Conservation (phyloP, 2,329 filamentous ascomycete genomes). For the Pestalotiopsis sp. region DNA sequence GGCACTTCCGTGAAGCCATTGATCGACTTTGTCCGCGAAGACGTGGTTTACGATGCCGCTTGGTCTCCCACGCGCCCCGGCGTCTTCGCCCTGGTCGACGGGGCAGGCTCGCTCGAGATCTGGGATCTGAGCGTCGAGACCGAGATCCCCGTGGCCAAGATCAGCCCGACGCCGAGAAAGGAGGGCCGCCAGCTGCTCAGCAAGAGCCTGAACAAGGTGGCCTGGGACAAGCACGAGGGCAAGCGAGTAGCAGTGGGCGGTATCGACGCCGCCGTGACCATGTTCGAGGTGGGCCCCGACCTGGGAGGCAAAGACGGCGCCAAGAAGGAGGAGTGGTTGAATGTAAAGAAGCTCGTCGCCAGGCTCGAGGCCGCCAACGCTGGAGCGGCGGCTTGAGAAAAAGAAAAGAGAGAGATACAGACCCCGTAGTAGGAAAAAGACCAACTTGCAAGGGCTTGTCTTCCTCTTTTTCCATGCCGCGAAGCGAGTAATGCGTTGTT, state of each 20-base stretch:
- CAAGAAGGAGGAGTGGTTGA: slow-evolving; percentile 88
- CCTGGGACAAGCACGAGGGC: slow-evolving; percentile 91
- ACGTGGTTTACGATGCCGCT: slow-evolving; percentile 92
- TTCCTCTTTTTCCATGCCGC: not conserved
- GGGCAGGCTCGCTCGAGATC: slow-evolving; percentile 86
- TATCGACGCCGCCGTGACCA: slow-evolving; percentile 84
- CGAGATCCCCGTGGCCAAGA: slow-evolving; percentile 85
- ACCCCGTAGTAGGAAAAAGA: not conserved
- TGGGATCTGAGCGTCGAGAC: slow-evolving; percentile 95
- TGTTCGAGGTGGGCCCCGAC: slow-evolving; percentile 88
- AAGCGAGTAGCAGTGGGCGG: slow-evolving; percentile 87
- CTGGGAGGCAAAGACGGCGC: slow-evolving; percentile 83
- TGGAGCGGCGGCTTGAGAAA: slow-evolving; percentile 42
- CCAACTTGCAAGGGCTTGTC: too few species aligned
- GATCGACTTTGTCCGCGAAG: slow-evolving; percentile 89
- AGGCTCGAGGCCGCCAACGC: slow-evolving; percentile 68
- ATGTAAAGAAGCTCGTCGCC: slow-evolving; percentile 85
- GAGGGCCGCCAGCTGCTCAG: slow-evolving; percentile 71
- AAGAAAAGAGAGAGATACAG: not conserved
- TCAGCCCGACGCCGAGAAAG: slow-evolving; percentile 68
- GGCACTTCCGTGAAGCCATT: slow-evolving; percentile 69
- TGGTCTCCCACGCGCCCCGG: slow-evolving; percentile 96
- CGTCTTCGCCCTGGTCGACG: slow-evolving; percentile 93
- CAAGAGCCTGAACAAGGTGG: slow-evolving; percentile 89
- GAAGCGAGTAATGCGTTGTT: not conserved